These are phyloP conservation scores for Lachnellula willkommii DNA, from an alignment of 2,329 filamentous ascomycete species.

Conservation along the genomic window DNA sequence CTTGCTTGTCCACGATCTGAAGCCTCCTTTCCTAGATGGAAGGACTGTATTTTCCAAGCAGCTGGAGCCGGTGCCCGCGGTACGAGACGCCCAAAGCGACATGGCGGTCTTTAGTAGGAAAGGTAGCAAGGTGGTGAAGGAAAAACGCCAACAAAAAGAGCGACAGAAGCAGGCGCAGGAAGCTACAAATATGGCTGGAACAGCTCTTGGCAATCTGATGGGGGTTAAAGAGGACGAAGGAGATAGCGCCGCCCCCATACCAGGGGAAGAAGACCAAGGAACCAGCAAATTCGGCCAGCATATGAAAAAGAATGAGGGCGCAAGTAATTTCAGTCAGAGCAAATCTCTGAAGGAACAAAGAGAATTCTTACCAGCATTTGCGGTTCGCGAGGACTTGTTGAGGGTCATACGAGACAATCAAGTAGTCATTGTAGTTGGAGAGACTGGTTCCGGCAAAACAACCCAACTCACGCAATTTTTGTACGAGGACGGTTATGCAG, in stretches of 20 bases:
- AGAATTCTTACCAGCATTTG: slow-evolving; percentile 91
- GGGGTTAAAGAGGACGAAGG: slow-evolving; percentile 90
- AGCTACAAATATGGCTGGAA: slow-evolving; percentile 88
- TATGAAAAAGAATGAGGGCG: slow-evolving; percentile 79
- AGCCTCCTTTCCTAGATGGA: slow-evolving; percentile 90
- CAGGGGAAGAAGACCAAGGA: slow-evolving; percentile 58
- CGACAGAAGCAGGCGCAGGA: slow-evolving; percentile 91
- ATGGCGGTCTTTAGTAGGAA: slow-evolving; percentile 98
- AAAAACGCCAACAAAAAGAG: slow-evolving; percentile 86
- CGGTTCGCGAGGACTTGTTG: slow-evolving; percentile 86
- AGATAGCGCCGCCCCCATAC: slow-evolving; percentile 77
- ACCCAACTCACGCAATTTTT: slow-evolving; percentile 96
- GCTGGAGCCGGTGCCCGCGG: slow-evolving; percentile 86
- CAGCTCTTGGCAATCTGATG: slow-evolving; percentile 89
- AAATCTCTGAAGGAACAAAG: slow-evolving; percentile 88
- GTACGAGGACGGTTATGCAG: slow-evolving; percentile 89
- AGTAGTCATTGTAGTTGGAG: slow-evolving; percentile 91
- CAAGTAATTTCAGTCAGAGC: slow-evolving; percentile 87
- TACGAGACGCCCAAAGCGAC: slow-evolving; percentile 90
- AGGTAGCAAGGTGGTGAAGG: slow-evolving; percentile 87
- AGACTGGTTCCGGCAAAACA: slow-evolving; percentile 96
- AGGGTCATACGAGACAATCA: slow-evolving; percentile 94
- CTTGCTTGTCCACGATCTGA: slow-evolving; percentile 85
- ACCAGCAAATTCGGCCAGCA: slow-evolving; percentile 83
- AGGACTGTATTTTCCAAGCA: slow-evolving; percentile 97